Conservation (phyloP, 495 filamentous ascomycete genomes). For the Aspergillus kassunensis region DNA sequence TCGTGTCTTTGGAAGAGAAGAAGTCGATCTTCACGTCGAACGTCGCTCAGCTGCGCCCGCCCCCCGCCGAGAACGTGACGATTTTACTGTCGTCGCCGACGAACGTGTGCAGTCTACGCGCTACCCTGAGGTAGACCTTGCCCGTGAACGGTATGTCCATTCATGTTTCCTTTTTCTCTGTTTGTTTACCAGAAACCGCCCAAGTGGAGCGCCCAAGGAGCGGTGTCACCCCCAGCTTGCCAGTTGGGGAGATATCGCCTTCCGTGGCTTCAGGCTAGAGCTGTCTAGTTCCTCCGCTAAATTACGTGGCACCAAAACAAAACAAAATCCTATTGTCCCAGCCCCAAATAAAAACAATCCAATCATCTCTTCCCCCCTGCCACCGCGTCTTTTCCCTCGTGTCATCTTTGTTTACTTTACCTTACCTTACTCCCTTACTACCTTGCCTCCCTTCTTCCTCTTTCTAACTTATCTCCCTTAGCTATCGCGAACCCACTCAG, state of each 20-base stretch:
- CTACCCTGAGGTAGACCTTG: constrained; percentile 50
- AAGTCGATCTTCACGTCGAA: constrained; percentile 69
- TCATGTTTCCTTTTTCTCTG: constrained; percentile 27
- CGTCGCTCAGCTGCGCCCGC: constrained; percentile 24
- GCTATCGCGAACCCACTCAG: constrained; percentile 41
- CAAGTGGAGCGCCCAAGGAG: constrained; percentile 24
- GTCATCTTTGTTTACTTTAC: constrained; percentile 19
- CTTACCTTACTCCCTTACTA: constrained; percentile 16
- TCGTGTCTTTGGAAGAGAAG: constrained; percentile 71
- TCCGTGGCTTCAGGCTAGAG: constrained; percentile 26
- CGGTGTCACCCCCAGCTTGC: constrained; percentile 20
- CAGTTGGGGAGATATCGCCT: constrained; percentile 5
- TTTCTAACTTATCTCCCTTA: constrained; percentile 32
- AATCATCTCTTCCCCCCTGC: constrained; percentile 15
- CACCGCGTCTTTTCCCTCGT: constrained; percentile 12
- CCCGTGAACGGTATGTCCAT: constrained; percentile 48
- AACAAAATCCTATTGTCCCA: constrained; percentile 19
- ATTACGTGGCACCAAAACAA: constrained; percentile 40
- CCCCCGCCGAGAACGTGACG: constrained; percentile 33
- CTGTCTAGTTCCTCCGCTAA: constrained; percentile 31
- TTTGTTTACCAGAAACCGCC: constrained; percentile 13
- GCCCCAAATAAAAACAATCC: constrained; percentile 18
- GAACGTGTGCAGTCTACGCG: constrained; percentile 17
- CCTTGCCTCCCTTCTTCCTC: constrained; percentile 13
- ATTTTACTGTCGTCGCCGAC: constrained; percentile 29